phyloP scores from a whole-genome alignment of 345 rosid species.

The Rubroshorea leprosula region DNA sequence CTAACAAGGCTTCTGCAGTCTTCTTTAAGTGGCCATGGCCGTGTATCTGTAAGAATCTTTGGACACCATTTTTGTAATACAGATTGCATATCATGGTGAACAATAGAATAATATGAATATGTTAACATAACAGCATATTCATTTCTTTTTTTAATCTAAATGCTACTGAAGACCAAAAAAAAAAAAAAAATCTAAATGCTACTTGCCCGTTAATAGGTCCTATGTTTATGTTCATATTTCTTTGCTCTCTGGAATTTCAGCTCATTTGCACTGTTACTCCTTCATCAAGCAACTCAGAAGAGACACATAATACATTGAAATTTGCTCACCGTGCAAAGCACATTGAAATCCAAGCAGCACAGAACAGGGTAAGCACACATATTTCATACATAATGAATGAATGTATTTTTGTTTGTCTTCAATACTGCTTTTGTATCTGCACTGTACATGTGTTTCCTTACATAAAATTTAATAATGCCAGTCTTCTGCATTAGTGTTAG shows the following conservation, averaged over 20 bases:
- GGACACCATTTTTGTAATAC: slow-evolving; percentile 11
- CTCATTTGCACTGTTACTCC: slow-evolving; percentile 99
- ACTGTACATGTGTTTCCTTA: not conserved
- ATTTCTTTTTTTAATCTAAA: not conserved
- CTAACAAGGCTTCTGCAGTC: slow-evolving; percentile 96
- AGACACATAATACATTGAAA: slow-evolving; percentile 96
- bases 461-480: not conserved
- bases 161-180: no score
- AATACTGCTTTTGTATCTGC: not conserved
- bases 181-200: not conserved
- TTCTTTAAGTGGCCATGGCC: slow-evolving; percentile 96
- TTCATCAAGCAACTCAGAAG: slow-evolving; percentile 90
- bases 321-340: slow-evolving; percentile 99
- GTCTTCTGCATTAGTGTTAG: slow-evolving; percentile 4
- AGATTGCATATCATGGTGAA: slow-evolving; percentile 11
- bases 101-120: not conserved
- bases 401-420: not conserved
- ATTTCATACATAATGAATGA: not conserved
- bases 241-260: slow-evolving; percentile 45
- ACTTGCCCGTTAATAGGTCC: not conserved
- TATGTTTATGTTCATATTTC: slow-evolving; percentile 14
- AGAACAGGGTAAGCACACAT: slow-evolving; percentile 59
- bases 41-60: slow-evolving; percentile 80
- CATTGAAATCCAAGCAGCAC: slow-evolving; percentile 93
- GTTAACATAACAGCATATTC: not conserved